A percentile compares a stretch with the other conserved stretches of the same genome.
These are phyloP conservation scores for Neurospora hispaniola DNA, from an alignment of 495 filamentous ascomycete species.

Conservation along the genomic window DNA sequence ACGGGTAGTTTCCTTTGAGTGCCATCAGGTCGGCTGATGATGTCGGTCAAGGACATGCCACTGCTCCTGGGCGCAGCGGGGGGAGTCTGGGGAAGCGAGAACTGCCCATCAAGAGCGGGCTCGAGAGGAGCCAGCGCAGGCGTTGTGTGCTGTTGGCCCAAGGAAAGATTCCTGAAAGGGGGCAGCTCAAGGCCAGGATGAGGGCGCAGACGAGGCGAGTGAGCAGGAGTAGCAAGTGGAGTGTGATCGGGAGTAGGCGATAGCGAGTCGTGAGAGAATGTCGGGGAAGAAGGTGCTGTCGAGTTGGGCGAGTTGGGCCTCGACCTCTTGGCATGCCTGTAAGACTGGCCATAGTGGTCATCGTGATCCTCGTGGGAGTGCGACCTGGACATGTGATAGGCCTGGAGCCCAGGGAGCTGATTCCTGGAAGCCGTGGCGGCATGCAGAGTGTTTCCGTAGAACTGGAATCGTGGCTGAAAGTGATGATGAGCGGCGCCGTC, in stretches of 20 bases:
- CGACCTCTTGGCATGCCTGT: slow-evolving; percentile 71
- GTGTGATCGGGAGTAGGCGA: slow-evolving; percentile 97
- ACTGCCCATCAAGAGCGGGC: slow-evolving; percentile 48
- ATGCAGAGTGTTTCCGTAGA: slow-evolving; percentile 46
- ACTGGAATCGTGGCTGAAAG: slow-evolving; percentile 46
- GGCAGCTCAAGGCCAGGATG: slow-evolving; percentile 62
- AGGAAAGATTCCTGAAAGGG: slow-evolving; percentile 74
- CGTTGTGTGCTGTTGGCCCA: slow-evolving; percentile 63
- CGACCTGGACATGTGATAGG: slow-evolving; percentile 87
- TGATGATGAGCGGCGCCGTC: slow-evolving; percentile 50
- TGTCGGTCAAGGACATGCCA: slow-evolving; percentile 79
- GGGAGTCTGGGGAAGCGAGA: slow-evolving; percentile 24
- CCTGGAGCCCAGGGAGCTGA: slow-evolving; percentile 64
- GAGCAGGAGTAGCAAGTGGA: slow-evolving; percentile 86
- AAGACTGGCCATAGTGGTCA: slow-evolving; percentile 50
- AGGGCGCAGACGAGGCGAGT: slow-evolving; percentile 85
- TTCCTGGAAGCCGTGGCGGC: slow-evolving; percentile 42
- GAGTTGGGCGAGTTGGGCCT: slow-evolving; percentile 88
- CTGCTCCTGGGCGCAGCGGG: slow-evolving; percentile 32
- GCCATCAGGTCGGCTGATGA: slow-evolving; percentile 79
- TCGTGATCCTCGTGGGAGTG: slow-evolving; percentile 75
- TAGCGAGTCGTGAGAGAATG: slow-evolving; percentile 90
- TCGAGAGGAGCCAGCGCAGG: slow-evolving; percentile 91
- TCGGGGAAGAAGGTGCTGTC: slow-evolving; percentile 93
- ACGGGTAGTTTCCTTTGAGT: slow-evolving; percentile 87